Percentiles rank a stretch among this genome's conserved stretches.
These are phyloP conservation scores for Trichoderma erinaceum DNA, from an alignment of 495 filamentous ascomycete genomes.

Conservation along the genomic window DNA sequence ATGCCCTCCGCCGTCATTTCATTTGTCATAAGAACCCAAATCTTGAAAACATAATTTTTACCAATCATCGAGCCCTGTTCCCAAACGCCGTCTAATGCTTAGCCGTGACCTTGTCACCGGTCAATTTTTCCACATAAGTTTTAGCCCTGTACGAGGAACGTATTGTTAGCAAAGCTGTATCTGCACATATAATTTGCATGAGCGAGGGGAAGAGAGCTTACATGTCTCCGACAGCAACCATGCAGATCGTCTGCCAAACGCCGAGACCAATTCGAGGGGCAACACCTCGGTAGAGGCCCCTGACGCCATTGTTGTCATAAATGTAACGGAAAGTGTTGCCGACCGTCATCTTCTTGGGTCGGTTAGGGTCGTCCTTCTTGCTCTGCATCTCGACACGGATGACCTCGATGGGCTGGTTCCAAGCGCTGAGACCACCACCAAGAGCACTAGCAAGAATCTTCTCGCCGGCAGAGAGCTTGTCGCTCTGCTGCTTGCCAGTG, in stretches of 20 bases:
- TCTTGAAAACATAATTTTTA: background rate
- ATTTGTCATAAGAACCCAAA: slow-evolving; percentile 10
- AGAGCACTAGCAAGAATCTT: slow-evolving; percentile 85
- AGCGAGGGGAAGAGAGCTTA: slow-evolving; percentile 45
- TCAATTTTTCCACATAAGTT: slow-evolving; percentile 93
- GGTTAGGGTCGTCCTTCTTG: slow-evolving; percentile 95
- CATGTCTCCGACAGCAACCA: slow-evolving; percentile 99
- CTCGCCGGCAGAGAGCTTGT: slow-evolving; percentile 71
- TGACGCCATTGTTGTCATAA: slow-evolving; percentile 79
- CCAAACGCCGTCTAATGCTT: slow-evolving; percentile 70
- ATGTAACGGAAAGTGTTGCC: slow-evolving; percentile 90
- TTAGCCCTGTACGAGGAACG: slow-evolving; percentile 65
- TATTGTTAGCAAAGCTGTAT: slow-evolving; percentile 21
- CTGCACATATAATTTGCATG: background rate
- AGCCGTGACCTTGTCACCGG: slow-evolving; percentile 86
- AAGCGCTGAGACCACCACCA: slow-evolving; percentile 89
- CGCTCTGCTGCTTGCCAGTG: slow-evolving; percentile 71
- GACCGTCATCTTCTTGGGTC: slow-evolving; percentile 97
- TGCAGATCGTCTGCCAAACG: slow-evolving; percentile 99
- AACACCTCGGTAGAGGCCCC: slow-evolving; percentile 93
- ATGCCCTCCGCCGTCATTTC: slow-evolving; percentile 8
- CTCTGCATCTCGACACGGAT: slow-evolving; percentile 99
- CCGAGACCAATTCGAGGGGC: slow-evolving; percentile 88
- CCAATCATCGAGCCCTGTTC: slow-evolving; percentile 11
- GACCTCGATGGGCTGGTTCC: slow-evolving; percentile 99